Conservation (phyloP, 306 rosid species). For the Glycine latifolia region DNA sequence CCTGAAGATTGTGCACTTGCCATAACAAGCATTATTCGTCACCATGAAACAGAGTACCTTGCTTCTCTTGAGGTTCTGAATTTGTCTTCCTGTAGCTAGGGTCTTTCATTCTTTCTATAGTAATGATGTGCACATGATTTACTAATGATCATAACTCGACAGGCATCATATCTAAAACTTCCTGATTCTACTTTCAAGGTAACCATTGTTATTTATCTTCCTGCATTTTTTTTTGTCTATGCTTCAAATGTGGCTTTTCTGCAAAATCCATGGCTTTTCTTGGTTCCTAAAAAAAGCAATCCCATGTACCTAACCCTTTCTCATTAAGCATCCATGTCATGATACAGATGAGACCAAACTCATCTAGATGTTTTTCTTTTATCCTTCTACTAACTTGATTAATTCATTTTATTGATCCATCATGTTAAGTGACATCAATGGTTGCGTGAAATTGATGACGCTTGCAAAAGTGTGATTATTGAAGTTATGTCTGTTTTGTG, state of each 20-base stretch:
- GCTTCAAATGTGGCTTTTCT: conserved; percentile 37
- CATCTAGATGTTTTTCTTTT: neutral
- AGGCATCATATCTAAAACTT: conserved; percentile 88
- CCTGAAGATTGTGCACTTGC: conserved; percentile 84
- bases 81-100: conserved; percentile 37
- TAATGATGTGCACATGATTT: conserved; percentile 30
- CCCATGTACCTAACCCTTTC: no score
- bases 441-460: no score
- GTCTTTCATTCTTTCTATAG: conserved; percentile 14
- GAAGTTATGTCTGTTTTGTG: conserved; percentile 19
- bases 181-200: conserved; percentile 99
- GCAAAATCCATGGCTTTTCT: neutral
- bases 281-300: conserved; percentile 20
- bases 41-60: conserved; percentile 92
- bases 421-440: neutral
- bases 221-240: neutral
- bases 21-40: conserved; percentile 80
- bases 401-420: conserved; percentile 11
- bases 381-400: conserved; percentile 29
- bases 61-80: conserved; percentile 87
- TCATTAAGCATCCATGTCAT: conserved; percentile 1
- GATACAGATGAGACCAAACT: neutral
- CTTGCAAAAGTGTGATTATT: no score
- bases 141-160: conserved; percentile 56
- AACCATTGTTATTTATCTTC: conserved; percentile 22